Conservation (phyloP, 2,329 filamentous ascomycete species). For the Stemphylium vesicarium region DNA sequence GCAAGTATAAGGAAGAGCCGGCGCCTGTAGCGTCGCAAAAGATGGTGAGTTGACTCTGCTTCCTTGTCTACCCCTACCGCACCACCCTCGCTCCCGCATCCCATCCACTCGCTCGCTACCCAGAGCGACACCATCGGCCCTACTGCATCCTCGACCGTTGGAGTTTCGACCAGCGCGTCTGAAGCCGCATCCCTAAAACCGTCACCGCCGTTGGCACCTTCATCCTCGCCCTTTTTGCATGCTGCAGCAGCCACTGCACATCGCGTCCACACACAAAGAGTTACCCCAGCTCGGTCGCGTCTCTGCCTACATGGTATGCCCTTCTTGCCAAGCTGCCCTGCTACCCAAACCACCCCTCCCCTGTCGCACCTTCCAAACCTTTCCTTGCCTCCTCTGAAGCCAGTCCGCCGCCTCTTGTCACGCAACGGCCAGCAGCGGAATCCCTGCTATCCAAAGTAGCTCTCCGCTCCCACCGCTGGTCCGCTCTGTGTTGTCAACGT, state of each 20-base stretch:
- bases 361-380: constrained; percentile 36
- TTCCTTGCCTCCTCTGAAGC: constrained; percentile 29
- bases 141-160: constrained; percentile 41
- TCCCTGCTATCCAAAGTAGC: constrained; percentile 37
- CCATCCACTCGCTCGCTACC: constrained; percentile 30
- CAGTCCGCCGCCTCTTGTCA: constrained; percentile 39
- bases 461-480: constrained; percentile 38
- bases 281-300: constrained; percentile 45
- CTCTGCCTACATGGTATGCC: constrained; percentile 53
- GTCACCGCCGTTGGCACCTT: constrained; percentile 37
- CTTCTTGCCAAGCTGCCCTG: constrained; percentile 47
- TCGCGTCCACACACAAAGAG: constrained; percentile 42
- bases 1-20: constrained; percentile 54
- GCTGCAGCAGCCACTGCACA: constrained; percentile 48
- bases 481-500: constrained; percentile 44
- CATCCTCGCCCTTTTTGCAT: constrained; percentile 48
- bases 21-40: constrained; percentile 52
- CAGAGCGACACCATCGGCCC: constrained; percentile 17
- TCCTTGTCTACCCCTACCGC: constrained; percentile 37
- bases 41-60: constrained; percentile 52
- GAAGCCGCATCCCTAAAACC: constrained; percentile 30
- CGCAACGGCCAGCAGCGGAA: constrained; percentile 37
- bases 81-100: constrained; percentile 9
- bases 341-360: constrained; percentile 35
- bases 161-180: constrained; percentile 32